Percentiles rank a stretch among this genome's conserved stretches.
These are phyloP conservation scores for Neonectria coccinea DNA, from an alignment of 2,329 filamentous ascomycete genomes.

Conservation along the genomic window DNA sequence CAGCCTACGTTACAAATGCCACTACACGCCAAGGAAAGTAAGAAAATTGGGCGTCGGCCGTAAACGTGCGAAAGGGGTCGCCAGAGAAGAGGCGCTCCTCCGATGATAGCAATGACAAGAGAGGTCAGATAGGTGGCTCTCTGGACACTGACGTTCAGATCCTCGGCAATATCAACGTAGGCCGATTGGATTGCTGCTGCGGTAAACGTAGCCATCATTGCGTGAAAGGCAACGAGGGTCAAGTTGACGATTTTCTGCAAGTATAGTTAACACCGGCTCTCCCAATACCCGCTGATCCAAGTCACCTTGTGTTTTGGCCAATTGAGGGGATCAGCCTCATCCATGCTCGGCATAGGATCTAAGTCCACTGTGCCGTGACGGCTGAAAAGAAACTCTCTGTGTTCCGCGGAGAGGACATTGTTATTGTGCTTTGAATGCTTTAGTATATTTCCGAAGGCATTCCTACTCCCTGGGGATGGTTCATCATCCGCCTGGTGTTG, in stretches of 20 bases:
- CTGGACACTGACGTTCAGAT: constrained; percentile 62
- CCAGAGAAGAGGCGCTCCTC: constrained; percentile 62
- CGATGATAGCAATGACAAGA: constrained; percentile 37
- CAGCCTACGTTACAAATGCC: constrained; percentile 64
- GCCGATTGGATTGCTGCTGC: constrained; percentile 66
- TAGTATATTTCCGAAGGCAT: not conserved
- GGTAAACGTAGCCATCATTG: constrained; percentile 67
- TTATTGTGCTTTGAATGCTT: constrained; percentile 8
- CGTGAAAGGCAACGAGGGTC: constrained; percentile 66
- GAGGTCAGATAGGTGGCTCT: constrained; percentile 63
- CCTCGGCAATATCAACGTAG: constrained; percentile 63
- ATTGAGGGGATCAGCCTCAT: constrained; percentile 21
- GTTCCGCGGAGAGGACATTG: constrained; percentile 3
- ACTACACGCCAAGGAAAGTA: constrained; percentile 60
- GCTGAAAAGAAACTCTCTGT: constrained; percentile 15
- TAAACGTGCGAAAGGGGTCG: constrained; percentile 65
- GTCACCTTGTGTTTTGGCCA: constrained; percentile 20
- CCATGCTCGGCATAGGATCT: constrained; percentile 27
- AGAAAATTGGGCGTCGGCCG: constrained; percentile 65
- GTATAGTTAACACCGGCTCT: not conserved
- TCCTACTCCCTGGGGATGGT: not conserved
- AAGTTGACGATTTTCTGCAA: constrained; percentile 64
- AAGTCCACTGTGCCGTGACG: constrained; percentile 18
- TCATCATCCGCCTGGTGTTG: not conserved
- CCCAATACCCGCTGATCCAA: no score